phyloP scores from a whole-genome alignment of 1,284 basidiomycete genomes.

The Sparassis latifolia region DNA sequence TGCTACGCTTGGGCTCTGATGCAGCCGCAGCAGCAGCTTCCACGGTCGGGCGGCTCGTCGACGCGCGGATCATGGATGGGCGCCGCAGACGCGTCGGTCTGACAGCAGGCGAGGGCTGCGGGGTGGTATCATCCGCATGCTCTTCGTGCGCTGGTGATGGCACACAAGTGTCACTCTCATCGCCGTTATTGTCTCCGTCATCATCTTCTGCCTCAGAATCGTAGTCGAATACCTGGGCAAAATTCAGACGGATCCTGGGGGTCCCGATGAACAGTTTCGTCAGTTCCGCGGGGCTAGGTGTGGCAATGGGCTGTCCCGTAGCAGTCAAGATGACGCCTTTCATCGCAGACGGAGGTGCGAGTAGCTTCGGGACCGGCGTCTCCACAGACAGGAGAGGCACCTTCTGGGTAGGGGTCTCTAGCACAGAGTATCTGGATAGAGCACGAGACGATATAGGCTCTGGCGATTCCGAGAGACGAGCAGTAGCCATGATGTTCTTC shows the following conservation, averaged over 20 bases:
- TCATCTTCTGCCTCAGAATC: constrained; percentile 32
- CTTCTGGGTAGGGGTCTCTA: constrained; percentile 35
- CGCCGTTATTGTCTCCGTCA: constrained; percentile 18
- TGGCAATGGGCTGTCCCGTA: constrained; percentile 64
- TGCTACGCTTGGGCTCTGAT: background rate
- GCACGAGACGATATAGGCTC: constrained; percentile 18
- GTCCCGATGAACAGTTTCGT: constrained; percentile 57
- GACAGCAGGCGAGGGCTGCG: constrained; percentile 11
- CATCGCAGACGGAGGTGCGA: constrained; percentile 59
- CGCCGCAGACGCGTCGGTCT: constrained; percentile 25
- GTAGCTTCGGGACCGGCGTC: background rate
- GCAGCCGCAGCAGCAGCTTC: constrained; percentile 3
- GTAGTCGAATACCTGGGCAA: constrained; percentile 69
- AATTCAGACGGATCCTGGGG: constrained; percentile 62
- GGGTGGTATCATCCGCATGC: constrained; percentile 17
- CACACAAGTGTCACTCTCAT: constrained; percentile 18
- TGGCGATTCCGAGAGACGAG: constrained; percentile 30
- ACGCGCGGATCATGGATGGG: constrained; percentile 24
- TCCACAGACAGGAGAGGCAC: constrained; percentile 14
- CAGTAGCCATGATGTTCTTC: constrained; percentile 57
- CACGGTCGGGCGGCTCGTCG: constrained; percentile 11
- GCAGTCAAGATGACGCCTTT: constrained; percentile 73
- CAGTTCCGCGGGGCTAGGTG: constrained; percentile 59
- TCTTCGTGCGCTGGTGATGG: constrained; percentile 7
- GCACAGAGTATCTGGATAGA: constrained; percentile 24